Base-by-base conservation (phyloP, 306 rosid genomes). In the Vigna nakashimae region DNA sequence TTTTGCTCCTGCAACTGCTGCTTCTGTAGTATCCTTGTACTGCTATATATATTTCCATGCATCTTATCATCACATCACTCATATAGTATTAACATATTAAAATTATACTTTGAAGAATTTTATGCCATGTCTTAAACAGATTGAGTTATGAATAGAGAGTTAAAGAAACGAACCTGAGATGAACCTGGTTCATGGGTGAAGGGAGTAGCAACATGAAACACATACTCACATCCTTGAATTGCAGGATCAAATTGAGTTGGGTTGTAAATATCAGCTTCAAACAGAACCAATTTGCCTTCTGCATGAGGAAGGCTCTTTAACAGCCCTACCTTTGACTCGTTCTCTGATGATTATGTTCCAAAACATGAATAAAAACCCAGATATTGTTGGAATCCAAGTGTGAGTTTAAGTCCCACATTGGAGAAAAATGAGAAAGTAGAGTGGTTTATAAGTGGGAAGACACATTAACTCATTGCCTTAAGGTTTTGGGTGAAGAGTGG, bases 151-250 rank as follows among this genome's bases (percentile, higher is more conserved):
- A 0, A 43, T 43, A 11, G 4, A 43, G 15, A 26, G 28, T 45
- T 22, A 26, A 3, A 42, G 4, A 58, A 3, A 11, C 14, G 5
- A 32, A 63, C 68, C 86, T 80, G 79, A 52, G 82, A 81, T 65
- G 68, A 81, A 69, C 65, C 70, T 6, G 67, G 1, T 60, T 73
- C 11, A 43, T 88, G 87, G 22, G 0, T 53, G 53, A 76, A 0
- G 2, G 91, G 89, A 28, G 87, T 88, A 43, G 89, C 88, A 53
- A 88, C 76, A 46, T 86, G 91, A 52, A 86, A 86, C 49, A 86
- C 91, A 79, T 76, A 86, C 3, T 85, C 63, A 30, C 89, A 88
- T 1, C 85, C 88, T 32, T 70, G 10, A 65, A 83, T 82, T 16
- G 88, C 85, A 1, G 53, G 26, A 1, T 57, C 78, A n/a, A 88